phyloP scores from a whole-genome alignment of 2,329 filamentous ascomycete genomes.

The Talaromyces piceae region DNA sequence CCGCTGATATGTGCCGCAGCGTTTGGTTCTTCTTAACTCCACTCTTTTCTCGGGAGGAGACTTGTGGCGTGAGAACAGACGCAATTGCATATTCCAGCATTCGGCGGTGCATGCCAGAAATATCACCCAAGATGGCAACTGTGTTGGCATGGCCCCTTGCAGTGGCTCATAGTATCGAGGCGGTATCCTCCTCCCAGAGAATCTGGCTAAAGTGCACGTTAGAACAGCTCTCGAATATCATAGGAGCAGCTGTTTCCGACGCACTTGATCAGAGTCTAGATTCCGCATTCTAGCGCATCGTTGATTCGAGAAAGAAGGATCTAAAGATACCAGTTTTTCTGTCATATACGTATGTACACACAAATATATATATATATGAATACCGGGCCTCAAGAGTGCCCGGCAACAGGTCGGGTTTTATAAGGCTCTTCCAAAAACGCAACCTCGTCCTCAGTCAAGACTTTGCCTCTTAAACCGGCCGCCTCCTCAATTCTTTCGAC shows the following conservation, averaged over 20 bases:
- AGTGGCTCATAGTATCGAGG: slow-evolving; percentile 6
- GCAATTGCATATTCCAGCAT: background rate
- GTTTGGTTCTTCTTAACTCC: slow-evolving; percentile 1
- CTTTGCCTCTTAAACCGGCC: slow-evolving; percentile 37
- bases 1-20: slow-evolving; percentile 1
- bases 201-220: slow-evolving; percentile 7
- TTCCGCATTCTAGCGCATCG: background rate
- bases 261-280: background rate
- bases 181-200: background rate
- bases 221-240: background rate
- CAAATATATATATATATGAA: background rate
- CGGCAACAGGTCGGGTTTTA: slow-evolving; percentile 5
- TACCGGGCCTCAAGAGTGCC: background rate
- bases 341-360: too few relatives aligned
- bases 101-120: background rate
- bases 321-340: too few relatives aligned
- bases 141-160: slow-evolving; percentile 12
- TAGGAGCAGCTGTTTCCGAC: background rate
- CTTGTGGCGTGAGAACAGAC: background rate
- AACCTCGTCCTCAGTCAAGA: slow-evolving; percentile 42
- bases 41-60: background rate
- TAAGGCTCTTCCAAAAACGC: slow-evolving; percentile 42
- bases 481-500: slow-evolving; percentile 45
- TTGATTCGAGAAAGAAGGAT: background rate
- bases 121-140: slow-evolving; percentile 8